Evolutionary conservation across 179 eudicot genomes (phyloP).

Genomic region (Spergularia azorica): DNA sequence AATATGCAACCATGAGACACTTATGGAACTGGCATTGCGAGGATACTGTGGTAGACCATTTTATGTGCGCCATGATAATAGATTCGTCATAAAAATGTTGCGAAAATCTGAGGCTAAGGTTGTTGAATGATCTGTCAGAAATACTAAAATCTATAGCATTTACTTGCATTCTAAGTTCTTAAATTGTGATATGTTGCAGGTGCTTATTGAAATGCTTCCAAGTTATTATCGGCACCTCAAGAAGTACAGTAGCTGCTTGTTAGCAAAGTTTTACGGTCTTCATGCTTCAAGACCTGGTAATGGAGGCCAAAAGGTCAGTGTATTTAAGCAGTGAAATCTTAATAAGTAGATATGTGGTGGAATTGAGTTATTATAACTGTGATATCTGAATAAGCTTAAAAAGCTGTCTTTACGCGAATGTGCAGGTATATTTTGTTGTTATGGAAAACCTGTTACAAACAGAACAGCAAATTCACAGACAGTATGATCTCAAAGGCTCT

Average conservation of each 20-base stretch:
- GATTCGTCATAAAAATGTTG: constrained; percentile 51
- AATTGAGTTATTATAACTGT: not conserved
- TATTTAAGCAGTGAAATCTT: not conserved
- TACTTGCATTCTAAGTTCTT: not conserved
- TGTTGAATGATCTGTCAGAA: not conserved
- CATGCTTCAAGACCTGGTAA: constrained; percentile 50
- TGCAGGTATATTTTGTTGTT: constrained; percentile 60
- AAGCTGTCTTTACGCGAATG: not conserved
- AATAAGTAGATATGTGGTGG: not conserved
- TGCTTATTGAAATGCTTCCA: constrained; percentile 47
- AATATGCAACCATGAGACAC: constrained; percentile 48
- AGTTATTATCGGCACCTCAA: constrained; percentile 38
- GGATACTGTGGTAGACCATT: constrained; percentile 52
- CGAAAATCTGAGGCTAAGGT: constrained; percentile 63
- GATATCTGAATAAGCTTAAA: not conserved
- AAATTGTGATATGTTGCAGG: constrained; percentile 24
- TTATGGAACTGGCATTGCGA: constrained; percentile 42
- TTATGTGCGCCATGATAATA: constrained; percentile 39
- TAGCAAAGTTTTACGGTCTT: constrained; percentile 57
- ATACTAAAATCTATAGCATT: too few relatives aligned
- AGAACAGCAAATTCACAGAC: constrained; percentile 43
- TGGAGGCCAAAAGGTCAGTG: constrained; percentile 52
- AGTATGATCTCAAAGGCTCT: constrained; percentile 61
- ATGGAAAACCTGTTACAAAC: constrained; percentile 53
- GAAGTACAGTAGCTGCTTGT: constrained; percentile 33